Evolutionary conservation across 768 basidiomycete genomes (phyloP).

Genomic region (Lactarius deliciosus): DNA sequence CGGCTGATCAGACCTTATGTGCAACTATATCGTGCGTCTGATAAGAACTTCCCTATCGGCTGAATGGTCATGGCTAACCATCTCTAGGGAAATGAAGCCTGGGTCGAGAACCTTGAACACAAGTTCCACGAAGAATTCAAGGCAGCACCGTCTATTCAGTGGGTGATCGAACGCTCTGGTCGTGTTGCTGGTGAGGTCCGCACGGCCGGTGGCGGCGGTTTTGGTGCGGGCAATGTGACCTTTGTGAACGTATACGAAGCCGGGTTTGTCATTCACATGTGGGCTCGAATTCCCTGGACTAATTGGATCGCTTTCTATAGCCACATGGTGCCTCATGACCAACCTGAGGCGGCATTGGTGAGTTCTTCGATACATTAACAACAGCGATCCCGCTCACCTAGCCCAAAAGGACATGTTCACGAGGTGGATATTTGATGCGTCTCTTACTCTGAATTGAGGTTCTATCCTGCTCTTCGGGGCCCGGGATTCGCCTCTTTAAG

Average conservation of each 20-base stretch:
- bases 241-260: slow-evolving; percentile 78
- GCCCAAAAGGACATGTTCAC: slow-evolving; percentile 54
- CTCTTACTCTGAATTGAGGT: slow-evolving; percentile 39
- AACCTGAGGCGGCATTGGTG: slow-evolving; percentile 83
- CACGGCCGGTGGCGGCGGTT: slow-evolving; percentile 61
- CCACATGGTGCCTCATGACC: slow-evolving; percentile 90
- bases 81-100: slow-evolving; percentile 69
- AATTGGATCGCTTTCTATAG: slow-evolving; percentile 38
- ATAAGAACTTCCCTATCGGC: neutral
- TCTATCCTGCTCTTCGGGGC: neutral
- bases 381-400: slow-evolving; percentile 12
- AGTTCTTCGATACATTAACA: slow-evolving; percentile 32
- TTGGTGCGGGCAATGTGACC: slow-evolving; percentile 79
- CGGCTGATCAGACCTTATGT: slow-evolving; percentile 60
- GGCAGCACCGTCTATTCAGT: slow-evolving; percentile 49
- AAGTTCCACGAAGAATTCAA: slow-evolving; percentile 62
- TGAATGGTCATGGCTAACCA: neutral
- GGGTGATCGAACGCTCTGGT: slow-evolving; percentile 53
- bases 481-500: neutral
- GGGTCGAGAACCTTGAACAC: slow-evolving; percentile 65
- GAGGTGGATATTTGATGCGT: slow-evolving; percentile 55
- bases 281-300: neutral
- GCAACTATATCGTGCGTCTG: slow-evolving; percentile 68
- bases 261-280: slow-evolving; percentile 51
- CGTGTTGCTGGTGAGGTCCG: slow-evolving; percentile 66